These are phyloP conservation scores for Botrytis fabae DNA, from an alignment of 2,329 filamentous ascomycete genomes.

Conservation along the genomic window DNA sequence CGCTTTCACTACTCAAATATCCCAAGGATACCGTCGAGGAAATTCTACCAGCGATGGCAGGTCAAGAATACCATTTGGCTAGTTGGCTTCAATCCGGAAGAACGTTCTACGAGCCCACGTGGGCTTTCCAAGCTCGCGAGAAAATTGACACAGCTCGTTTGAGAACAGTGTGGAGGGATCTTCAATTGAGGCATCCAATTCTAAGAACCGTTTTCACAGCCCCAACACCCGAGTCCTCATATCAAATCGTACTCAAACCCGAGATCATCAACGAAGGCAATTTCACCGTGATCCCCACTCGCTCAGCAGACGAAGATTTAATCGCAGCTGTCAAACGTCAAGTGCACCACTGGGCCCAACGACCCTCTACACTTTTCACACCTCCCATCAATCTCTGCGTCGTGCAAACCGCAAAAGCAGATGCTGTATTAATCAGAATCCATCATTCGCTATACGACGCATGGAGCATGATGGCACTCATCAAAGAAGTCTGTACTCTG, in stretches of 20 bases:
- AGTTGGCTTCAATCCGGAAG: slow-evolving; percentile 10
- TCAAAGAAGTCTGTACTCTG: not conserved
- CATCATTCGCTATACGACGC: slow-evolving; percentile 14
- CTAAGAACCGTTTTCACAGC: slow-evolving; percentile 10
- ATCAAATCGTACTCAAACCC: slow-evolving; percentile 5
- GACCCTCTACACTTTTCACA: slow-evolving; percentile 7
- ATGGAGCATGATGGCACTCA: slow-evolving; percentile 12
- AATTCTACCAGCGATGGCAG: slow-evolving; percentile 3
- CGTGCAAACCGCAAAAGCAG: not conserved
- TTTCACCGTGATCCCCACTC: not conserved
- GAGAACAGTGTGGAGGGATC: not conserved
- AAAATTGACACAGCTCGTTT: not conserved
- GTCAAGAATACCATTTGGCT: slow-evolving; percentile 16
- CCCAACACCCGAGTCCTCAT: not conserved
- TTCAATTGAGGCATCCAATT: not conserved
- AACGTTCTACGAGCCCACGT: slow-evolving; percentile 15
- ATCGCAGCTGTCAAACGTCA: not conserved
- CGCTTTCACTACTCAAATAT: not conserved
- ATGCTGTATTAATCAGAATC: slow-evolving; percentile 2
- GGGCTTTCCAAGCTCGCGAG: slow-evolving; percentile 10
- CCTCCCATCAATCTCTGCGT: slow-evolving; percentile 11
- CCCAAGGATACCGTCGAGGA: not conserved
- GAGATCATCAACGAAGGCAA: not conserved
- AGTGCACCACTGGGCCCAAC: not conserved
- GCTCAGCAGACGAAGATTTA: not conserved